These are phyloP conservation scores for Sclerotinia sclerotiorum DNA, from an alignment of 2,329 filamentous ascomycete genomes.

Conservation along the genomic window DNA sequence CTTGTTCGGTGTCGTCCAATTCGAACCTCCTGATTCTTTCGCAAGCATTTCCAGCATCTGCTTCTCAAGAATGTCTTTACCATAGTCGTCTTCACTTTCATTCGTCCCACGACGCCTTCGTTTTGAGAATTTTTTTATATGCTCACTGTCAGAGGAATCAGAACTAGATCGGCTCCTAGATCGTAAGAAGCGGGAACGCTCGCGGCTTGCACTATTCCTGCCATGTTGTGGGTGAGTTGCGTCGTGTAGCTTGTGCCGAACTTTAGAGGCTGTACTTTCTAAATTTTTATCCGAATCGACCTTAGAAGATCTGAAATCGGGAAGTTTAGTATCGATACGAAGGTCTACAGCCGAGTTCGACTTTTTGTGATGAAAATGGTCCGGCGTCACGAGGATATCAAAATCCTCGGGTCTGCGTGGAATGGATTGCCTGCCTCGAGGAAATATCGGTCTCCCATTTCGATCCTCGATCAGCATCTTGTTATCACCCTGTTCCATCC, in stretches of 20 bases:
- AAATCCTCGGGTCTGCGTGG: slow-evolving; percentile 29
- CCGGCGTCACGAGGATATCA: slow-evolving; percentile 27
- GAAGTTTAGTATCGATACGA: slow-evolving; percentile 39
- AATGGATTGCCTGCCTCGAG: slow-evolving; percentile 45
- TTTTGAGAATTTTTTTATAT: slow-evolving; percentile 38
- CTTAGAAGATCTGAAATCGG: slow-evolving; percentile 39
- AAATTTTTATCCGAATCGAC: slow-evolving; percentile 39
- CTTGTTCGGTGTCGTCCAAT: slow-evolving; percentile 25
- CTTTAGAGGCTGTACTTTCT: slow-evolving; percentile 56
- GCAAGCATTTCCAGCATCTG: slow-evolving; percentile 63
- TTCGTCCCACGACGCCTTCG: slow-evolving; percentile 48
- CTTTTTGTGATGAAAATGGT: slow-evolving; percentile 26
- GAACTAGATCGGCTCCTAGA: slow-evolving; percentile 57
- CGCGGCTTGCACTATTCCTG: slow-evolving; percentile 53
- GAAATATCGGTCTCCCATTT: slow-evolving; percentile 71
- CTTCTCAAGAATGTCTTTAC: slow-evolving; percentile 57
- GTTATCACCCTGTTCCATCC: slow-evolving; percentile 81
- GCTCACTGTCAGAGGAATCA: slow-evolving; percentile 59
- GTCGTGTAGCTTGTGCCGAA: slow-evolving; percentile 57
- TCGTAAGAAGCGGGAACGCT: slow-evolving; percentile 53
- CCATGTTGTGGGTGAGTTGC: slow-evolving; percentile 54
- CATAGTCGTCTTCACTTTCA: slow-evolving; percentile 47
- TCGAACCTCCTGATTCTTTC: slow-evolving; percentile 47
- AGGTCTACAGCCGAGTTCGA: slow-evolving; percentile 30
- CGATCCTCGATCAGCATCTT: slow-evolving; percentile 80